Base-by-base conservation (phyloP, 257 asterid species). In the Leonotis leonurus region DNA sequence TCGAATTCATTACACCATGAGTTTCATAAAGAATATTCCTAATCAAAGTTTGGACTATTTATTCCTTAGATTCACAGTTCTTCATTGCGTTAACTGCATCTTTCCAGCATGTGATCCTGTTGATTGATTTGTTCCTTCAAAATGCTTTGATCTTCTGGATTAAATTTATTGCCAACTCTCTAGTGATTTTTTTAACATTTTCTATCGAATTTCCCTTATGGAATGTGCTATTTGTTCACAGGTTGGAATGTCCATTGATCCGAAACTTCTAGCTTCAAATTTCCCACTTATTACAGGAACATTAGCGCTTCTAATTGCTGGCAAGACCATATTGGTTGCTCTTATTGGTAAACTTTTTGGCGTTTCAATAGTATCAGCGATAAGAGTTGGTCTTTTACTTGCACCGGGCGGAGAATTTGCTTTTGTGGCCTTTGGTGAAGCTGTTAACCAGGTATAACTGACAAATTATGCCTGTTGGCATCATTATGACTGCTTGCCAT, bases 371-470 rank as follows among this genome's bases (percentile, higher is more conserved):
- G 75, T 93, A 53, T 82, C 99, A 36, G 99, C 99, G 6, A 60
- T 93, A 74, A 89, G 99, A 79, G 91, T 81, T 75, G 99, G 99
- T 61, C 97, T 93, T 77, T 83, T 93, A 41, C 99, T 93, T 70
- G 99, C 99, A 68, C 99, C 99, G 1, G 99, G 99, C 58, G 99
- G 99, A 65, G 99, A 93, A 67, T 93, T 93, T 77, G 99, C 97
- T 27, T 93, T 93, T 64, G 99, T 93, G 60, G 99, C 99, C 57
- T 93, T 93, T 80, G 99, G 99, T 71, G 99, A 93, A 80, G 99
- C 99, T 68, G 99, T 89, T 74, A 93, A 87, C 69, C 99, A 93
- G 99, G 99, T 93, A 56, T 51, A 27, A 44, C 56, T 36, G 53
- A 64, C 56, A 35, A 43, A 62, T 54, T 57, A 51, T 60, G 33